Conservation (phyloP, 2,329 filamentous ascomycete genomes). For the Aureobasidium leucospermi region DNA sequence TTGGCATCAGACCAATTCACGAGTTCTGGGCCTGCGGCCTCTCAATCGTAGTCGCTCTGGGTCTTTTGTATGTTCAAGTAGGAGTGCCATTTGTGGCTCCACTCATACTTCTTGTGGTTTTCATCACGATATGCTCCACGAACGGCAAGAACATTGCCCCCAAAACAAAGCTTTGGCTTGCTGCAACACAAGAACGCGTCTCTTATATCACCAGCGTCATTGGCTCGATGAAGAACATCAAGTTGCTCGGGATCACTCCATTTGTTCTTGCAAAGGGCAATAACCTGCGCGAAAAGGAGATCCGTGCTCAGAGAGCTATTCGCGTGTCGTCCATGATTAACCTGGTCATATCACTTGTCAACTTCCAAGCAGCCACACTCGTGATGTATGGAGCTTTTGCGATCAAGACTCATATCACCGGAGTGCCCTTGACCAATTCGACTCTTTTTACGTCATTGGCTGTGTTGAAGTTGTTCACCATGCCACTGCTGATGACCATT, state of each 20-base stretch:
- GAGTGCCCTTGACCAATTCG: constrained; percentile 18
- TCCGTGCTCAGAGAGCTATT: constrained; percentile 17
- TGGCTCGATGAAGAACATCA: constrained; percentile 22
- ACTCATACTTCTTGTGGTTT: constrained; percentile 18
- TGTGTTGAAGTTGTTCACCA: constrained; percentile 23
- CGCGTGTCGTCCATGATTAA: constrained; percentile 16
- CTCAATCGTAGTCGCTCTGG: constrained; percentile 19
- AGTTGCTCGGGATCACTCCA: constrained; percentile 22
- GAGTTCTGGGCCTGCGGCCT: constrained; percentile 23
- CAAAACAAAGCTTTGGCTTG: constrained; percentile 20
- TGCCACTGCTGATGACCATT: constrained; percentile 19
- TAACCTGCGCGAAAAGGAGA: constrained; percentile 19
- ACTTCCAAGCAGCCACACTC: constrained; percentile 21
- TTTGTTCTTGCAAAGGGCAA: constrained; percentile 19
- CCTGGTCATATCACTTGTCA: constrained; percentile 20
- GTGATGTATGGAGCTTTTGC: constrained; percentile 21
- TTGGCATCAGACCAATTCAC: constrained; percentile 19
- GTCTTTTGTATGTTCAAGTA: constrained; percentile 24
- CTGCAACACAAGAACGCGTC: constrained; percentile 21
- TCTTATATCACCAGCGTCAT: constrained; percentile 20
- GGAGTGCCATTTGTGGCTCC: constrained; percentile 23
- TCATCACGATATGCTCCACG: constrained; percentile 14
- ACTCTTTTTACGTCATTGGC: constrained; percentile 24
- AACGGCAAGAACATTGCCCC: constrained; percentile 19
- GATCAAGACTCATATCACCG: constrained; percentile 17